Evolutionary conservation across 768 basidiomycete genomes (phyloP).

Genomic region (Russula vinacea): DNA sequence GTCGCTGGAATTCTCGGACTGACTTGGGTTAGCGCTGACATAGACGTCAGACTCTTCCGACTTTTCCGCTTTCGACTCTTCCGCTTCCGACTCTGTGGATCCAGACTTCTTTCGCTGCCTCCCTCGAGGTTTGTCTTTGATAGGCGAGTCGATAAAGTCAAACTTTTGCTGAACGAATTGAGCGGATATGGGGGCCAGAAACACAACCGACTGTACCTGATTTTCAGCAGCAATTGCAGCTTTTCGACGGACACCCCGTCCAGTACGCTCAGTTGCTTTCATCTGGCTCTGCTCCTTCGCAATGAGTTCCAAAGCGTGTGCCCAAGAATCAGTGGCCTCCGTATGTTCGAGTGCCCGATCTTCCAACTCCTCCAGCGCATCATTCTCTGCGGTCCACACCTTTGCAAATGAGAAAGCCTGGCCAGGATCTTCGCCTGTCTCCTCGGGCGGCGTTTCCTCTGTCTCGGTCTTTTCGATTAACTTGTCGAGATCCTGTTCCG

Average conservation of each 20-base stretch:
- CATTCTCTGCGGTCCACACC: slow-evolving; percentile 83
- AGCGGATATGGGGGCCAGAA: slow-evolving; percentile 6
- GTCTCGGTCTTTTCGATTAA: slow-evolving; percentile 83
- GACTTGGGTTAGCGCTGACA: slow-evolving; percentile 22
- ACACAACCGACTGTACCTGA: slow-evolving; percentile 40
- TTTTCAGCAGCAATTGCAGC: slow-evolving; percentile 49
- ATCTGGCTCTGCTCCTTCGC: slow-evolving; percentile 46
- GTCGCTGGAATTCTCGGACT: slow-evolving; percentile 21
- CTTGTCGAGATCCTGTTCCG: slow-evolving; percentile 77
- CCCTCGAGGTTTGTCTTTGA: slow-evolving; percentile 37
- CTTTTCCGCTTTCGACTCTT: slow-evolving; percentile 32
- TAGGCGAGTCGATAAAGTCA: slow-evolving; percentile 40
- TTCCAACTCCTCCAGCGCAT: slow-evolving; percentile 61
- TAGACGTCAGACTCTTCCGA: slow-evolving; percentile 42
- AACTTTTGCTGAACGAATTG: slow-evolving; percentile 32
- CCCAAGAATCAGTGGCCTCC: slow-evolving; percentile 78
- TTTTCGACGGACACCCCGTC: slow-evolving; percentile 71
- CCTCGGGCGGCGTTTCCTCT: slow-evolving; percentile 55
- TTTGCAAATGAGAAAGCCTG: slow-evolving; percentile 84
- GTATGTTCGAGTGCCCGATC: slow-evolving; percentile 44
- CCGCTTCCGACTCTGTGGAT: slow-evolving; percentile 38
- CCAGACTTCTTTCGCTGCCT: slow-evolving; percentile 38
- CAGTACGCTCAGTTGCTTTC: slow-evolving; percentile 53
- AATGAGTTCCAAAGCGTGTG: slow-evolving; percentile 56
- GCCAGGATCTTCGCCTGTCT: slow-evolving; percentile 46